Evolutionary conservation across 169 alveolate genomes (phyloP), one percentile per base, ranked within the genome.

Genomic region (Babesia sp.): DNA sequence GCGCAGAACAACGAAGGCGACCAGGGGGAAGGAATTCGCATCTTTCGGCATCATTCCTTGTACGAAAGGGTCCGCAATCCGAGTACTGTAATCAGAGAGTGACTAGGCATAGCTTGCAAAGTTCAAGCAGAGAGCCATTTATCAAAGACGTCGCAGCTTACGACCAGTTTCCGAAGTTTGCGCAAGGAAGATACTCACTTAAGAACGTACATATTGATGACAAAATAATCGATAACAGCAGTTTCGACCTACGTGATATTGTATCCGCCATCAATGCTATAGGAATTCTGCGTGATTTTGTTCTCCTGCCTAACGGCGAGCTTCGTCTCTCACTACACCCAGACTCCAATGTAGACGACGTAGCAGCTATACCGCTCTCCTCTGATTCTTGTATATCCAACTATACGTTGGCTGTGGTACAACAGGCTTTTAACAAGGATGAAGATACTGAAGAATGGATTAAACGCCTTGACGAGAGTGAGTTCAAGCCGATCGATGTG

Each of bases 151-250:
- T 34, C 61, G 3, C 31, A 6, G 12, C 4, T 22, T 64, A 64
- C 74, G 29, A 64, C 74, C 74, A 64, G 74, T 64, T 48, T 61
- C 74, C 74, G 54, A 33, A 29, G 9, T 64, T 26, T 48, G 74
- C 24, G n/a, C 50, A 64, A 5, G 74, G 74, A 1, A 46, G 9
- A 12, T 64, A 48, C 51, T 4, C 60, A 1, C 37, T 64, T 51
- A 31, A 45, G 26, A 0, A 7, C 11, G 44, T 64, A 39, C 63
- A 64, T 34, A 26, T 64, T 24, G 51, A 64, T 1, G 34, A 18
- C 5, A 22, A 29, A 20, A 12, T 20, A 11, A 7, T 50, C 8
- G 48, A 7, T 12, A 45, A 7, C 48, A 39, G 22, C 2, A 26
- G 0, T 1, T 3, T 33, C 18, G n/a, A 7, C 1, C 34, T 8